phyloP scores from a whole-genome alignment of 116 monocot genomes.

The Posidonia oceanica region DNA sequence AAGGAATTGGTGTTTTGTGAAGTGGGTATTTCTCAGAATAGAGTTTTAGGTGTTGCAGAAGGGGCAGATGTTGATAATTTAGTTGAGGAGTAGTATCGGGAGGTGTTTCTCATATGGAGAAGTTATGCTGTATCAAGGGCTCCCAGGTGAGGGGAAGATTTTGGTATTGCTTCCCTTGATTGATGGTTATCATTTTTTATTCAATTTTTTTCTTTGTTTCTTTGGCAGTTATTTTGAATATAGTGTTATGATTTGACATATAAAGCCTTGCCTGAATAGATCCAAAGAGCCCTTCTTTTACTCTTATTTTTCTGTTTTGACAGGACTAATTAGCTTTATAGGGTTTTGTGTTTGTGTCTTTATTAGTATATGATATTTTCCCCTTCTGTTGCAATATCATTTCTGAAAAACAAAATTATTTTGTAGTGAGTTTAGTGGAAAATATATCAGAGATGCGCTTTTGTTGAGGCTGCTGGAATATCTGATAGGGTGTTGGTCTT shows the following conservation, averaged over 20 bases:
- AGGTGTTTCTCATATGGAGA: background rate
- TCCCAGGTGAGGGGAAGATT: background rate
- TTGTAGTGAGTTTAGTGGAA: too few species aligned
- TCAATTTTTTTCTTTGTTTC: background rate
- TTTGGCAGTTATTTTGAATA: background rate
- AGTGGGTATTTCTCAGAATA: background rate
- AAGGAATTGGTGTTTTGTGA: background rate
- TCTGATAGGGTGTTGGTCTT: too few species aligned
- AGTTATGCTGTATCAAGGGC: slow-evolving; percentile 7
- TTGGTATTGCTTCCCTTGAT: background rate
- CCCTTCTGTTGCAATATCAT: too few species aligned
- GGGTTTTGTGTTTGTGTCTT: too few species aligned
- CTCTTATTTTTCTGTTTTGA: too few species aligned
- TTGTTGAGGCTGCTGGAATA: too few species aligned
- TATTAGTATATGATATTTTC: too few species aligned
- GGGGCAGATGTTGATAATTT: slow-evolving; percentile 1
- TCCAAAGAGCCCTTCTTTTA: background rate
- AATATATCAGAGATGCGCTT: too few species aligned
- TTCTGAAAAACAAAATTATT: too few species aligned
- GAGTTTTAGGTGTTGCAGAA: background rate
- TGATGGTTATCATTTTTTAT: background rate
- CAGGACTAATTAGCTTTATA: too few species aligned
- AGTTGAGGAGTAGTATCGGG: background rate
- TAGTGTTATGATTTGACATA: background rate
- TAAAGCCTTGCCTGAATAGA: slow-evolving; percentile 1